phyloP scores from a whole-genome alignment of 1,284 basidiomycete genomes.

The Malassezia sp. region DNA sequence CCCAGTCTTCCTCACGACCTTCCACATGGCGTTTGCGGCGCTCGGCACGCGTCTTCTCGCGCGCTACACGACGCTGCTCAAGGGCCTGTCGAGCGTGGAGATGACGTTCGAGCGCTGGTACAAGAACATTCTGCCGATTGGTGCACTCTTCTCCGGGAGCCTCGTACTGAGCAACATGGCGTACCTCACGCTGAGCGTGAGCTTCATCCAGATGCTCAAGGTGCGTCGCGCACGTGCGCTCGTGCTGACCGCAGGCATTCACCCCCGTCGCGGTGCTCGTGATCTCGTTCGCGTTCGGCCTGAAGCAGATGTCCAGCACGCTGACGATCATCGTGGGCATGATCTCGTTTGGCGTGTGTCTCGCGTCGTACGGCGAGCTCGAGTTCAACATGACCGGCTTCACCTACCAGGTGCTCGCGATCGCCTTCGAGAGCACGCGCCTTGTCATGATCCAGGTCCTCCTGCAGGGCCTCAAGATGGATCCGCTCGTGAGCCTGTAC shows the following conservation, averaged over 20 bases:
- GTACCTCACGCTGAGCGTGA: slow-evolving; percentile 78
- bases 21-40: slow-evolving; percentile 54
- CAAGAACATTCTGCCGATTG: slow-evolving; percentile 82
- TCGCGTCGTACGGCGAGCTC: slow-evolving; percentile 76
- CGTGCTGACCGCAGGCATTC: too few species aligned
- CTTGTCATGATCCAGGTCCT: slow-evolving; percentile 94
- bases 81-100: slow-evolving; percentile 68
- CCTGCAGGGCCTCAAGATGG: slow-evolving; percentile 86
- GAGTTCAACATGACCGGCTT: slow-evolving; percentile 78
- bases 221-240: too few species aligned
- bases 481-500: slow-evolving; percentile 85
- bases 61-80: slow-evolving; percentile 75
- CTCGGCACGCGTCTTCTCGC: slow-evolving; percentile 79
- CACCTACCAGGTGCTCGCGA: slow-evolving; percentile 50
- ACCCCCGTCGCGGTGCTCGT: slow-evolving; percentile 89
- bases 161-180: slow-evolving; percentile 88
- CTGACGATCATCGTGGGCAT: slow-evolving; percentile 74
- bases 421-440: slow-evolving; percentile 71
- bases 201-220: slow-evolving; percentile 98
- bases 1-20: slow-evolving; percentile 47
- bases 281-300: slow-evolving; percentile 79
- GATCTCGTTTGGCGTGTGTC: slow-evolving; percentile 80
- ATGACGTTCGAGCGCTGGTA: slow-evolving; percentile 54
- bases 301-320: slow-evolving; percentile 73
- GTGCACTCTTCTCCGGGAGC: slow-evolving; percentile 77